Percentiles rank a stretch among this genome's conserved stretches.
Evolutionary conservation across 2,329 filamentous ascomycete species (phyloP).

Genomic region (Fusarium concolor): DNA sequence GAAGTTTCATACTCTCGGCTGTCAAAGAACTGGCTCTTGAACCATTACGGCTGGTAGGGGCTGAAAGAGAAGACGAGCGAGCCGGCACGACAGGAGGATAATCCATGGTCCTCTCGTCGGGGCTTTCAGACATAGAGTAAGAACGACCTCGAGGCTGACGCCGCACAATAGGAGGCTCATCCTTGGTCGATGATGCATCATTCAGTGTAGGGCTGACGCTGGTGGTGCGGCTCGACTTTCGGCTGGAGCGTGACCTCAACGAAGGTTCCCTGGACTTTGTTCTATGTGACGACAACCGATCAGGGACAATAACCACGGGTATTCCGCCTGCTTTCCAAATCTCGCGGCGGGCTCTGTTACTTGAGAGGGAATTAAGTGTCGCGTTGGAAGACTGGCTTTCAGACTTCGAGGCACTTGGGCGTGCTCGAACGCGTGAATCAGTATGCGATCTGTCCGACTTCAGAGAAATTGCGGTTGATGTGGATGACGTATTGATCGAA

Average conservation of each 20-base stretch:
- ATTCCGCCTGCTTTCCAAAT: conserved; percentile 70
- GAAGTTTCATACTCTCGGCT: conserved; percentile 68
- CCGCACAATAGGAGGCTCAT: conserved; percentile 58
- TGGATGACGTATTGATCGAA: conserved; percentile 45
- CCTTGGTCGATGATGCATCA: conserved; percentile 57
- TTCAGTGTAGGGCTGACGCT: conserved; percentile 64
- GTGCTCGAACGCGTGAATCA: conserved; percentile 47
- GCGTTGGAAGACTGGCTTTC: conserved; percentile 63
- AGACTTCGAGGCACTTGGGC: conserved; percentile 49
- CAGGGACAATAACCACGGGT: conserved; percentile 71
- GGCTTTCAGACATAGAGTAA: conserved; percentile 61
- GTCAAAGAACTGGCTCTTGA: conserved; percentile 68
- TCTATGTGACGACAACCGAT: conserved; percentile 65
- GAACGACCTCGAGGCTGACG: conserved; percentile 55
- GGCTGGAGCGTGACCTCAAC: conserved; percentile 71
- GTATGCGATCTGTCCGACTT: conserved; percentile 38
- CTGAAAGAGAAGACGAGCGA: conserved; percentile 71
- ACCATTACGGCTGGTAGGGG: conserved; percentile 69
- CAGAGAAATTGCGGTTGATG: conserved; percentile 16
- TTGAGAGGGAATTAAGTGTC: conserved; percentile 63
- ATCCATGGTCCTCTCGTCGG: conserved; percentile 69
- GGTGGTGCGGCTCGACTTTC: conserved; percentile 63
- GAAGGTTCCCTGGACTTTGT: conserved; percentile 66
- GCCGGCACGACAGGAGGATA: conserved; percentile 68
- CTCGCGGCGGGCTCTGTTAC: conserved; percentile 67